Base-by-base conservation (phyloP, 1,139 yeast species). In the Hansenula sp. region DNA sequence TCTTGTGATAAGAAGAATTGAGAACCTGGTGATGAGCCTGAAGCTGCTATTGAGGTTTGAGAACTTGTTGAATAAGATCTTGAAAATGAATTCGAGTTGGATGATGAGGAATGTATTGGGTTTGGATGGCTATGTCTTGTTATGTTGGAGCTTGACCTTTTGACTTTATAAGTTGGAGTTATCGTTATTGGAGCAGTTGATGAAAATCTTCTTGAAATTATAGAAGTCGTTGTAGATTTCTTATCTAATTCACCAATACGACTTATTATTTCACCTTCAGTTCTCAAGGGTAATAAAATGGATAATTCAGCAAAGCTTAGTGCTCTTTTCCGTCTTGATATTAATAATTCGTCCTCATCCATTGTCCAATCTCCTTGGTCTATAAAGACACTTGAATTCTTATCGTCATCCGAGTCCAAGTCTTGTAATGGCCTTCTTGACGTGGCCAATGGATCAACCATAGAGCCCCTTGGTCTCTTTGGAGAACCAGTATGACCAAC, bases 341-440 rank as follows among this genome's bases (percentile, higher is more conserved):
- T 61, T 44, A 89, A 66, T 47, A 84, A 81, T 57, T 85, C 93
- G 62, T 89, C 96, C 53, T 87, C 96, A 64, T 77, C 76, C 1
- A 76, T 36, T 0, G 66, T 52, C 72, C 72, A 67, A 12, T 50
- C 42, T 6, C 30, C 8, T 25, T 19, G 18, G 15, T 29, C 29
- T 5, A 29, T 29, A 12, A 18, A n/a, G 7, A 25, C 34, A 30
- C 34, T 30, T n/a, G 33, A n/a, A 15, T 37, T 37, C 11, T 18
- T 21, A 9, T 37, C 34, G 21, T 37, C 34, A 30, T 32, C 5
- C 24, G 18, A 2, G 5, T 11, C 18, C 21, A 32, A 17, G 19
- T 32, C 25, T 4, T 28, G 31, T 6, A 28, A 7, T 5, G 31
- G 31, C 11, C 31, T 28, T 28, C 31, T 28, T 21, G 25, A 5